Base-by-base conservation (phyloP, 306 rosid species). In the Vigna angularis region DNA sequence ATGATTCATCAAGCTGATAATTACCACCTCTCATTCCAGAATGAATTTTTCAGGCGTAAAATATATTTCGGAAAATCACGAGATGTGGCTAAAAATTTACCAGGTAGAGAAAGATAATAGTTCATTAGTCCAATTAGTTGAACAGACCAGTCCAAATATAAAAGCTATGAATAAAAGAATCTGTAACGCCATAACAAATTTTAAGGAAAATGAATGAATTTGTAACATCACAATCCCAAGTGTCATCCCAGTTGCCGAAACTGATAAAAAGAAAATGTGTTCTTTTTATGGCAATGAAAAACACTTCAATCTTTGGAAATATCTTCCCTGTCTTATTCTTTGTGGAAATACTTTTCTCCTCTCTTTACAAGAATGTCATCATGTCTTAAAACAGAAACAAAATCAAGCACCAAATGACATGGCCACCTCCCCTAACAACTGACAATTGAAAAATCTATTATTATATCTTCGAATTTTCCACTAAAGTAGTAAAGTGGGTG, bases 371-470 rank as follows among this genome's bases (percentile, higher is more conserved):
- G 26, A 6, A 11, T 15, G 4, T 0, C 72, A 75, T 0, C 72
- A 75, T 18, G 57, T 45, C 55, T 28, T 9, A 45, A 6, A n/a
- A 67, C 47, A 18, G 73, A 76, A 76, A 82, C 82, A 53, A 47
- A 70, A 76, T 58, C 44, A 59, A 74, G 24, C 42, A 40, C 44
- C 49, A 69, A 17, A 42, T 38, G 3, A 26, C 28, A 26, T 26
- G 28, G 28, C 28, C 28, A 2, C 3, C 28, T 26, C 28, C 28
- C 28, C 28, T 26, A 26, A 2, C 28, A 26, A 2, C 28, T 26
- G 28, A 26, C 28, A 26, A 26, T 26, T 26, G 28, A 26, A 26
- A 26, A 26, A 47, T 11, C 51, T 48, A 66, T 66, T 57, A 57
- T 48, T 17, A 59, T 36, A 13, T 1, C 30, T 30, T 30, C 0